phyloP scores from a whole-genome alignment of 75 land plant genomes.

The Cryptomeria japonica region DNA sequence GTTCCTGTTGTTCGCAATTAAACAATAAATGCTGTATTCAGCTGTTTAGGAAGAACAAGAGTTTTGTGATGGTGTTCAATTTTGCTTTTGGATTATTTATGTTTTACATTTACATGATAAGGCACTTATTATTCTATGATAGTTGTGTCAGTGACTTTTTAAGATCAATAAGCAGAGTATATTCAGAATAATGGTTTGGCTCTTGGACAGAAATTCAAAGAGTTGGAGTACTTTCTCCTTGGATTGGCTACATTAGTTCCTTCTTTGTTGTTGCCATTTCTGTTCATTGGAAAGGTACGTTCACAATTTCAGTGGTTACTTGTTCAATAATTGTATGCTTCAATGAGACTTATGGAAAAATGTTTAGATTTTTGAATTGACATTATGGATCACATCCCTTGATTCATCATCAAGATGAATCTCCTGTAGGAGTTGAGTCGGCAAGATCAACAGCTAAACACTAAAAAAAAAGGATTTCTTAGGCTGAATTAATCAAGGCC shows the following conservation, averaged over 20 bases:
- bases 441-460: too few species aligned
- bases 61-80: not conserved
- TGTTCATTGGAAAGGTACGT: slow-evolving; percentile 69
- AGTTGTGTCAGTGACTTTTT: not conserved
- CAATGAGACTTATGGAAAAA: too few species aligned
- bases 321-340: not conserved
- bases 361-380: too few species aligned
- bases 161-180: not conserved
- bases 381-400: too few species aligned
- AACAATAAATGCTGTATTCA: not conserved
- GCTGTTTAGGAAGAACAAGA: not conserved
- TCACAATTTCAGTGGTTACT: not conserved
- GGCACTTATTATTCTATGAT: not conserved
- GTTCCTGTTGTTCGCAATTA: not conserved
- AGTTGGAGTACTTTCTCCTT: slow-evolving; percentile 79
- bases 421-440: too few species aligned
- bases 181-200: not conserved
- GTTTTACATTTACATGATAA: not conserved
- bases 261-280: slow-evolving; percentile 67
- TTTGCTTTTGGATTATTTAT: not conserved
- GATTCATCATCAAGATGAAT: too few species aligned
- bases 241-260: slow-evolving; percentile 76
- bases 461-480: too few species aligned
- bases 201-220: slow-evolving; percentile 61
- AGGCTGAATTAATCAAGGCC: too few species aligned